Conservation (phyloP, 441 rosid genomes). For the Gossypium davidsonii region DNA sequence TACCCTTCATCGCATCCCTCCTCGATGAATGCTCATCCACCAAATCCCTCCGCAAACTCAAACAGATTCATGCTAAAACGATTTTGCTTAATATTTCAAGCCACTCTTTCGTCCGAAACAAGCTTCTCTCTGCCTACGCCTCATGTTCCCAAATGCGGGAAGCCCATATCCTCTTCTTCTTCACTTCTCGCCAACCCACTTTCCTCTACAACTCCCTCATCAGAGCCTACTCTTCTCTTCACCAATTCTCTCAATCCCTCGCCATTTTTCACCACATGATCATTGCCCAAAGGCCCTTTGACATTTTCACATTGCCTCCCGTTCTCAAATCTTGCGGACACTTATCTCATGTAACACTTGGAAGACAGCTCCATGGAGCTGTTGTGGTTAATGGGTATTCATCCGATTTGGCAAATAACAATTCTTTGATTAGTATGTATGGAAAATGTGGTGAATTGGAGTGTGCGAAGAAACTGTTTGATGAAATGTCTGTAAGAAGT, state of each 20-base stretch:
- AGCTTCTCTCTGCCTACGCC: slow-evolving; percentile 32
- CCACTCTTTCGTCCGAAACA: slow-evolving; percentile 22
- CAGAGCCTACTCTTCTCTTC: slow-evolving; percentile 25
- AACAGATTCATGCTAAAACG: slow-evolving; percentile 27
- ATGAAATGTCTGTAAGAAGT: slow-evolving; percentile 11
- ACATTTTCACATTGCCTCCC: slow-evolving; percentile 17
- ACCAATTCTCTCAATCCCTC: slow-evolving; percentile 23
- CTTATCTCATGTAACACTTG: slow-evolving; percentile 12
- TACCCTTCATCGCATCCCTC: slow-evolving; percentile 21
- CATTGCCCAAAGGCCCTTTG: slow-evolving; percentile 14
- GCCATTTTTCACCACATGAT: slow-evolving; percentile 26
- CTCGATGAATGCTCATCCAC: slow-evolving; percentile 23
- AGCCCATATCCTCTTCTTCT: slow-evolving; percentile 28
- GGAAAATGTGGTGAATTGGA: slow-evolving; percentile 20
- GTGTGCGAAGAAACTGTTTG: slow-evolving; percentile 20
- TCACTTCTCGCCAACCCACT: slow-evolving; percentile 22
- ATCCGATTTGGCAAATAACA: slow-evolving; percentile 17
- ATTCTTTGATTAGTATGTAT: slow-evolving; percentile 20
- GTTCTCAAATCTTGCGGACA: slow-evolving; percentile 23
- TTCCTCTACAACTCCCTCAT: slow-evolving; percentile 33
- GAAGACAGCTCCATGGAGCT: slow-evolving; percentile 22
- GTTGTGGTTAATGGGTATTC: slow-evolving; percentile 17
- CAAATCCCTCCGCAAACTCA: slow-evolving; percentile 20
- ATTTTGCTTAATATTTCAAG: slow-evolving; percentile 15
- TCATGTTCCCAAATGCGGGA: slow-evolving; percentile 26